Evolutionary conservation across 2,329 filamentous ascomycete species (phyloP), one percentile per base, ranked within the genome.

Genomic region (Aureobasidium sp.): DNA sequence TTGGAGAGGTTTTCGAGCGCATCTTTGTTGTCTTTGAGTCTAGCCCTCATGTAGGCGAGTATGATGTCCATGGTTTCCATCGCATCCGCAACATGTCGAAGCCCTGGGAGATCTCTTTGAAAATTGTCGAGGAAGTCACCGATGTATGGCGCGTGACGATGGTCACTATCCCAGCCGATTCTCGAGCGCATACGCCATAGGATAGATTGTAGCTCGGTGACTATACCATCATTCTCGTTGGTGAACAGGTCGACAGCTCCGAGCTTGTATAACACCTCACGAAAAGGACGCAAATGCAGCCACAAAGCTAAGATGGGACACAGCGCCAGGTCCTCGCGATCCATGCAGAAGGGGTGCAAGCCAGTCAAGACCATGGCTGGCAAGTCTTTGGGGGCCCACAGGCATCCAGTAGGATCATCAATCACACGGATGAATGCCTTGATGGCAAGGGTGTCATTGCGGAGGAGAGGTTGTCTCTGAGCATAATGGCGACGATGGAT

Each of bases 341-440:
- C 22, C 42, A 11, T 29, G 27, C 62, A 65, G 49, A 79, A 76
- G 0, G 81, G 79, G 52, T 81, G 79, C 57, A 86, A 76, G 5
- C 84, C 83, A 34, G 83, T 85, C 71, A 84, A 78, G 5, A 77
- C 17, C 73, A 66, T 84, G 75, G 66, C 81, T 80, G 82, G 82
- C 6, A 41, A 48, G 12, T 52, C 45, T 48, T 51, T 58, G 22
- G 44, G 15, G 22, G 47, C 84, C 56, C 84, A 87, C 36, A 86
- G 72, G 49, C 82, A 83, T 39, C 79, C 76, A 0, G 84, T 87
- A 2, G 83, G 78, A 66, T 87, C 84, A 27, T 86, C 71, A 56
- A 87, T 74, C 45, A 85, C 77, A 20, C 83, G 81, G 63, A 87
- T 82, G 68, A 86, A 86, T 0, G 80, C 82, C 63, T 82, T 83